Percentiles rank a stretch among this genome's conserved stretches.
Evolutionary conservation across 1,284 basidiomycete species (phyloP).

Genomic region (Tylopilus sp.): DNA sequence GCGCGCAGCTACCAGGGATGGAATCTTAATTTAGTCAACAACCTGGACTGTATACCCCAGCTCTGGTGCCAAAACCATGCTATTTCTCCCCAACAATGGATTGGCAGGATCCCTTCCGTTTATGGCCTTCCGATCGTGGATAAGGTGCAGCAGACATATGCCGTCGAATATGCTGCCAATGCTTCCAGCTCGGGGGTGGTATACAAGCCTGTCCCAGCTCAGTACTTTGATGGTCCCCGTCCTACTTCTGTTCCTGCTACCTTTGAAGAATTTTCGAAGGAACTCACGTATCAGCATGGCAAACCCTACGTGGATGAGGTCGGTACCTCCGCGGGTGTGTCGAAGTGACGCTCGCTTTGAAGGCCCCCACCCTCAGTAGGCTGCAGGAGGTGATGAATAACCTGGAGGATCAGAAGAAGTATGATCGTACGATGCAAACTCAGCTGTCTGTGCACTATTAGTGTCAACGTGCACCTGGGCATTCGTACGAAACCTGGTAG

Average conservation of each 20-base stretch:
- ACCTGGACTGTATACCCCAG: constrained; percentile 22
- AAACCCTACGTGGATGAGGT: neutral
- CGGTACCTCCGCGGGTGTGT: neutral
- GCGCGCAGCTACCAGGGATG: constrained; percentile 16
- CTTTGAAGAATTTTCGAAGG: neutral
- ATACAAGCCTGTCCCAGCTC: constrained; percentile 1
- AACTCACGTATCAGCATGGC: neutral
- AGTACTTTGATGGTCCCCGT: neutral
- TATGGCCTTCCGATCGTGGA: constrained; percentile 19
- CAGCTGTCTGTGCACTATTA: no score
- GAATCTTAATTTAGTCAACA: constrained; percentile 34
- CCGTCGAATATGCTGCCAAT: neutral
- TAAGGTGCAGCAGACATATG: neutral
- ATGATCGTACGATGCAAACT: no score
- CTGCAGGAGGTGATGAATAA: no score
- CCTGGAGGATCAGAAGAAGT: no score
- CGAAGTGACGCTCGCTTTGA: no score
- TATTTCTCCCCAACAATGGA: constrained; percentile 11
- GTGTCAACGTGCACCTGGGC: no score
- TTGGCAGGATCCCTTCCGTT: constrained; percentile 23
- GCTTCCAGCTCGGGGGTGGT: constrained; percentile 3
- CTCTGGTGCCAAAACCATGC: constrained; percentile 11
- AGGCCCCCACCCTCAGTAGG: no score
- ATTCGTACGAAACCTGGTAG: no score
- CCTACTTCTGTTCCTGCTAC: neutral